Percentiles rank a stretch among this genome's conserved stretches.
Evolutionary conservation across 2,329 filamentous ascomycete genomes (phyloP).

Genomic region (Neofusicoccum ribis): DNA sequence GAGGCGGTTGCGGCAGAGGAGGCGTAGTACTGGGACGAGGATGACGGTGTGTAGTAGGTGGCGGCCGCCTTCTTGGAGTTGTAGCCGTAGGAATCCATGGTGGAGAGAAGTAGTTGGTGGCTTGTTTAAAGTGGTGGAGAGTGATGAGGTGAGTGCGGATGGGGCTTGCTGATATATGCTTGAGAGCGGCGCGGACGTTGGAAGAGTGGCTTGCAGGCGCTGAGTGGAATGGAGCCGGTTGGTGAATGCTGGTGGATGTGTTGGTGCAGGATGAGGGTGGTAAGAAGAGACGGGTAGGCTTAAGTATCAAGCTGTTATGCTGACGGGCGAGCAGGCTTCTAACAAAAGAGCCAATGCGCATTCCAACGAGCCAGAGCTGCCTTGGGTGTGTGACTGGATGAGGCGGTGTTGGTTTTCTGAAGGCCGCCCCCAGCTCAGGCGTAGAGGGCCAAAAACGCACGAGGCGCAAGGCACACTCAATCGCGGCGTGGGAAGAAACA

Average conservation of each 20-base stretch:
- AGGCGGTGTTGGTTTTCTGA: conserved; percentile 8
- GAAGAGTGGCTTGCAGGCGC: not conserved
- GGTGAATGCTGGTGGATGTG: not conserved
- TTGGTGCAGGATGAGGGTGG: conserved; percentile 3
- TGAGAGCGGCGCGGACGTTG: conserved; percentile 1
- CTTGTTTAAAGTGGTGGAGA: conserved; percentile 5
- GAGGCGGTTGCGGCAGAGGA: conserved; percentile 14
- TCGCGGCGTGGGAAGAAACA: not conserved
- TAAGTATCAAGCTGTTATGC: not conserved
- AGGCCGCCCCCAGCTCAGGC: conserved; percentile 5
- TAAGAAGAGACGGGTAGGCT: not conserved
- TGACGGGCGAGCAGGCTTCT: conserved; percentile 5
- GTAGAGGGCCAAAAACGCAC: not conserved
- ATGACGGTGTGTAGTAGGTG: conserved; percentile 9
- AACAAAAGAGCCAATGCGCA: not conserved
- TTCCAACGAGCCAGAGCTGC: conserved; percentile 3
- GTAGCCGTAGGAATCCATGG: conserved; percentile 9
- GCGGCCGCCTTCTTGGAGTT: not conserved
- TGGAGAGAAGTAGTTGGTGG: not conserved
- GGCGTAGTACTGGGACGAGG: conserved; percentile 10
- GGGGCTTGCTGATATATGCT: conserved; percentile 4
- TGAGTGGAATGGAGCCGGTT: not conserved
- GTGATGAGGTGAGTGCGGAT: conserved; percentile 19
- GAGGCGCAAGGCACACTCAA: conserved; percentile 1
- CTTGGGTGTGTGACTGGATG: conserved; percentile 12